phyloP scores from a whole-genome alignment of 2,329 filamentous ascomycete genomes.

The Huntiella moniliformis region DNA sequence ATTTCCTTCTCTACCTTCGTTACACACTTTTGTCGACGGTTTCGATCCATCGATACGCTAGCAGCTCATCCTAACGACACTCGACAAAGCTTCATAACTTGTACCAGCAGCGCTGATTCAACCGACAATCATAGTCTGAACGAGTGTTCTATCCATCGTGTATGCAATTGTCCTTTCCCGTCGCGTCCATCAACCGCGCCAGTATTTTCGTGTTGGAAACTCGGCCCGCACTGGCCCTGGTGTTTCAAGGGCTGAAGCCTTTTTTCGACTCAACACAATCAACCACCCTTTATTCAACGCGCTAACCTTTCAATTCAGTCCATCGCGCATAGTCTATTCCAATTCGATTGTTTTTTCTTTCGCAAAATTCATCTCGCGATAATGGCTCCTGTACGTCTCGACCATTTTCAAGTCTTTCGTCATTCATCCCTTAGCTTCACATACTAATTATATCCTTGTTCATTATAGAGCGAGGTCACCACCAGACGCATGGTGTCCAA shows the following conservation, averaged over 20 bases:
- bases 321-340: too few relatives aligned
- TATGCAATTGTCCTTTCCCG: too few relatives aligned
- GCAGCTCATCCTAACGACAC: conserved; percentile 1
- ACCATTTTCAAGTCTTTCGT: background rate
- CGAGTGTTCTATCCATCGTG: background rate
- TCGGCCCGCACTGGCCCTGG: too few relatives aligned
- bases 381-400: conserved; percentile 23
- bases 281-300: too few relatives aligned
- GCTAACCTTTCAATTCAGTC: too few relatives aligned
- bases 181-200: too few relatives aligned
- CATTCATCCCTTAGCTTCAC: background rate
- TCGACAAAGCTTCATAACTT: conserved; percentile 4
- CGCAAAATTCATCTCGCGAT: conserved; percentile 12
- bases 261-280: too few relatives aligned
- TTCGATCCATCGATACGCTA: conserved; percentile 12
- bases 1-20: conserved; percentile 14
- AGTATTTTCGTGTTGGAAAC: too few relatives aligned
- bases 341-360: background rate
- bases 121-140: background rate
- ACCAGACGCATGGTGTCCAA: conserved; percentile 51
- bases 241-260: too few relatives aligned
- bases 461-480: conserved; percentile 12
- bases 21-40: conserved; percentile 11
- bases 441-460: background rate
- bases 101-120: background rate